Base-by-base conservation (phyloP, 2,329 filamentous ascomycete species). In the Alternaria arborescens region DNA sequence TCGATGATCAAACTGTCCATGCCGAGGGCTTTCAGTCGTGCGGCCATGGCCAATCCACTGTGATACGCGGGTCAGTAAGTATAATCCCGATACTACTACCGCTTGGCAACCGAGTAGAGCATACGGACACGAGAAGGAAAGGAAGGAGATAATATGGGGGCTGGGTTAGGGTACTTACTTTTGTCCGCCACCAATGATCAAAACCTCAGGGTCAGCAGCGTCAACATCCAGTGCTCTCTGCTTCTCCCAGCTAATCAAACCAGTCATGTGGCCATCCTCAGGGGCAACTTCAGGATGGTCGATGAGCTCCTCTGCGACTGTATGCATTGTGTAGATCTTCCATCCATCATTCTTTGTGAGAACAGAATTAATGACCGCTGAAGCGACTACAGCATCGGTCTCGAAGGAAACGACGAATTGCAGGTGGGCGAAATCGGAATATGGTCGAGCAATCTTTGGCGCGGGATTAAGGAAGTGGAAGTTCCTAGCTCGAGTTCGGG, bases 1-100 rank as follows among this genome's bases (percentile, higher is more conserved):
- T 77, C 74, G 52, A 77, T 72, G 46, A 77, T 71, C n/a, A 77
- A 66, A 51, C 22, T 66, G 11, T 71, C 60, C 66, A 76, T 55
- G 8, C 57, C 57, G 11, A 60, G 28, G 36, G 57, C 57, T 30
- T 60, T 60, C 28, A 50, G 52, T 55, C 52, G 57, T n/a, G 57
- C 57, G 34, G 57, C 44, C 38, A 60, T n/a, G 34, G 57, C 57
- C 12, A 60, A 44, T 18, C 57, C 57, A 32, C 57, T 60, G 51
- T 48, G 5, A 26, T 16, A 46, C 22, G 7, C 43, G n/a, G 11
- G 8, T 46, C 12, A 34, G 32, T 34, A 16, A 16, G 12, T 34
- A 11, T 5, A 11, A 34, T 34, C 4, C 12, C 5, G 3, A 11
- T n/a, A n/a, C n/a, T n/a, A n/a, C n/a, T n/a, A n/a, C n/a, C 10